Percentiles rank a stretch among this genome's conserved stretches.
Evolutionary conservation across 2,329 filamentous ascomycete genomes (phyloP).

Genomic region (Chalaropsis thielavioides): DNA sequence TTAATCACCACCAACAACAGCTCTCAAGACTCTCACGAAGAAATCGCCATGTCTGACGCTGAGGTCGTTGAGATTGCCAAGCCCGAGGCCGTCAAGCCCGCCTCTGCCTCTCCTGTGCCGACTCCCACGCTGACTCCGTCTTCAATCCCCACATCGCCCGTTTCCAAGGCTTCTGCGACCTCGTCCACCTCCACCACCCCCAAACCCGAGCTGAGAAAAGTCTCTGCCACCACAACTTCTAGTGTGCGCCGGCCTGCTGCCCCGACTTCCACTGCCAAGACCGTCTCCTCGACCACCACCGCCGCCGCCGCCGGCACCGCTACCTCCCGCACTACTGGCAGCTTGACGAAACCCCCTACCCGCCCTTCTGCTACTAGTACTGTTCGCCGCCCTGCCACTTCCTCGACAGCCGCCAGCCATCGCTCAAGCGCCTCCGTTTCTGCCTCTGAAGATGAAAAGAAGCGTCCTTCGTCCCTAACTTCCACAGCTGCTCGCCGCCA

Average conservation of each 20-base stretch:
- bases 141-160: constrained; percentile 24
- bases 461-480: constrained; percentile 21
- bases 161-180: constrained; percentile 23
- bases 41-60: constrained; percentile 32
- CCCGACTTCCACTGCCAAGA: constrained; percentile 23
- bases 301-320: constrained; percentile 16
- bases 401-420: constrained; percentile 30
- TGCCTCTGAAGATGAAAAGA: constrained; percentile 38
- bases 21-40: background rate
- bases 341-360: constrained; percentile 35
- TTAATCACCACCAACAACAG: constrained; percentile 19
- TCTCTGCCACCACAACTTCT: constrained; percentile 23
- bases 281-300: constrained; percentile 23
- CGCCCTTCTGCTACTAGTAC: constrained; percentile 30
- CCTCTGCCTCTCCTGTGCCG: constrained; percentile 23
- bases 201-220: constrained; percentile 26
- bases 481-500: constrained; percentile 26
- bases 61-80: constrained; percentile 31
- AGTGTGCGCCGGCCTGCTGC: constrained; percentile 25
- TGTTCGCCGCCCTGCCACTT: constrained; percentile 24
- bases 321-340: constrained; percentile 25
- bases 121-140: constrained; percentile 19
- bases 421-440: constrained; percentile 35
- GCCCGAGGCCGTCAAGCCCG: constrained; percentile 27
- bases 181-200: constrained; percentile 18